Base-by-base conservation (phyloP, 257 asterid genomes). In the Solanum verrucosum region DNA sequence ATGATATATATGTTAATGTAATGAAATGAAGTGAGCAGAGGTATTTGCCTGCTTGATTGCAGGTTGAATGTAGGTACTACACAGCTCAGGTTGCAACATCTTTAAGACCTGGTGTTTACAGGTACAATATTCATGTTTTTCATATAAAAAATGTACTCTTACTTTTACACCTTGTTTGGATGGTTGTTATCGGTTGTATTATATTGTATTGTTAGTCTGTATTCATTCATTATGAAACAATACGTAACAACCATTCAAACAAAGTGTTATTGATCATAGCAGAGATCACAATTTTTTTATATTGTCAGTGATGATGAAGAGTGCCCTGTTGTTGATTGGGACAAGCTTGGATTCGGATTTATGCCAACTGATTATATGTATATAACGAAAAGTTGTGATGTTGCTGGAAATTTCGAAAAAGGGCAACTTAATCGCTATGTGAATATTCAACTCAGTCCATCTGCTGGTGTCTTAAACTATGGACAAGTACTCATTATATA, bases 381-480 rank as follows among this genome's bases (percentile, higher is more conserved):
- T 89, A 65, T 65, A 27, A 93, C 90, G 93, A 94, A 89, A 78
- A 88, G 90, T 83, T 84, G 88, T 14, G 84, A 84, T 63, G 71
- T 10, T 34, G 94, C 91, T 7, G 94, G 91, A 20, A 75, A 82
- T 40, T 94, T 94, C 88, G 75, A 87, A 78, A 89, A 87, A 52
- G 97, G 98, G 14, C 75, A 90, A 73, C 92, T 95, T 46, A 88
- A 82, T 40, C 93, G 90, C 40, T 95, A 89, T 49, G 96, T 94
- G 21, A 94, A 92, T 33, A 92, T 95, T 25, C 92, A 95, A 79
- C 52, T 95, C 88, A 93, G 94, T 88, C 98, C 98, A 87, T 92
- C 92, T 49, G 96, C 98, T 27, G 97, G 92, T 8, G 98, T 95
- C 87, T 84, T 95, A 37, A 95, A 95, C 46, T 95, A 95, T 87